These are phyloP conservation scores for Cucurbita maxima DNA, from an alignment of 306 rosid genomes.

Conservation along the genomic window DNA sequence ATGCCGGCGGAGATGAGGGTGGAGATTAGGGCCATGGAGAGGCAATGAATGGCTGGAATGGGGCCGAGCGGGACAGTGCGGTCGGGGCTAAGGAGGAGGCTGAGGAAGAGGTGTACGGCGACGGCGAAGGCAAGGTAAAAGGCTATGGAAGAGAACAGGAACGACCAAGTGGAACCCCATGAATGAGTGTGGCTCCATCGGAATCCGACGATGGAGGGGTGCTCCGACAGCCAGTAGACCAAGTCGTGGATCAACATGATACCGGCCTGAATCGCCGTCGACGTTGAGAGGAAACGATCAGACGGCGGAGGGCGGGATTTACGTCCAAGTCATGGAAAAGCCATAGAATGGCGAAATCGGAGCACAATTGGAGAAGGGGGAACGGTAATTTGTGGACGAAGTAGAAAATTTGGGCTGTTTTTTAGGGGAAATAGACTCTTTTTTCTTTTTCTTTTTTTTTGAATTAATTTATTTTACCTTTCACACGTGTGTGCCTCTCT, in stretches of 20 bases:
- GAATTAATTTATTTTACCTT: background rate
- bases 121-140: constrained; percentile 30
- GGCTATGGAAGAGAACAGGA: constrained; percentile 51
- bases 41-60: constrained; percentile 70
- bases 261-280: constrained; percentile 9
- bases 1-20: constrained; percentile 54
- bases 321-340: background rate
- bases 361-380: background rate
- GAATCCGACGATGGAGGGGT: constrained; percentile 65
- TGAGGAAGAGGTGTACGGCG: constrained; percentile 27
- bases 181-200: constrained; percentile 62
- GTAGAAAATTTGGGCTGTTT: background rate
- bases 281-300: background rate
- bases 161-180: constrained; percentile 88
- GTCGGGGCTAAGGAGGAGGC: constrained; percentile 22
- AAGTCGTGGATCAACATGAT: constrained; percentile 20
- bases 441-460: background rate
- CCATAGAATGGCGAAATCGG: background rate
- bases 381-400: background rate
- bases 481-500: background rate
- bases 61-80: constrained; percentile 60
- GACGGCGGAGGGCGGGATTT: constrained; percentile 4
- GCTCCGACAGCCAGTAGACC: constrained; percentile 72
- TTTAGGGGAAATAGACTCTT: background rate
- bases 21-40: constrained; percentile 46